These are phyloP conservation scores for Cyclotella cryptica DNA, from an alignment of 108 stramenopile species.

Conservation along the genomic window DNA sequence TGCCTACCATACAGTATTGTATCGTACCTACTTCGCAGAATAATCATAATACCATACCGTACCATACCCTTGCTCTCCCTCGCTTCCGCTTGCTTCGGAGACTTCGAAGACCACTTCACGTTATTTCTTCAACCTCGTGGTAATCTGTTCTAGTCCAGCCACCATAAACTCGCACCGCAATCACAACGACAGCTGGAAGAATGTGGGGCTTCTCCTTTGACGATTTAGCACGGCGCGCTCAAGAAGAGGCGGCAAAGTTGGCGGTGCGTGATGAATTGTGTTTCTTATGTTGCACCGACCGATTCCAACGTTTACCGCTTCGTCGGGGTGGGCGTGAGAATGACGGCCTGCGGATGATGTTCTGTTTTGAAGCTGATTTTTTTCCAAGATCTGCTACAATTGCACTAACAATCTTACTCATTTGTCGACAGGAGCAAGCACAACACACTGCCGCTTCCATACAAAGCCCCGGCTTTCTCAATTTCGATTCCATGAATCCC, in stretches of 20 bases:
- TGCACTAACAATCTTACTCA: not conserved
- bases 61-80: too few species aligned
- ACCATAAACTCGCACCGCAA: not conserved
- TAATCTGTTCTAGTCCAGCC: not conserved
- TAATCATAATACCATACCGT: too few species aligned
- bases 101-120: too few species aligned
- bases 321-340: too few species aligned
- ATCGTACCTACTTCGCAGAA: too few species aligned
- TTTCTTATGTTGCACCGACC: not conserved
- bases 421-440: constrained; percentile 50
- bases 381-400: too few species aligned
- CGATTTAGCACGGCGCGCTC: constrained; percentile 74
- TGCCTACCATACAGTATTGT: too few species aligned
- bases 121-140: too few species aligned
- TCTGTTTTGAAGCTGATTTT: too few species aligned
- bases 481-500: constrained; percentile 72
- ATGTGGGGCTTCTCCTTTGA: constrained; percentile 82
- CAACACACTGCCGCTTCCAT: constrained; percentile 14
- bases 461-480: constrained; percentile 52
- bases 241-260: constrained; percentile 68
- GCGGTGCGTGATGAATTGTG: constrained; percentile 41
- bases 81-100: too few species aligned
- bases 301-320: too few species aligned
- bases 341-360: too few species aligned
- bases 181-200: not conserved